These are phyloP conservation scores for Monilinia polystroma DNA, from an alignment of 2,329 filamentous ascomycete genomes.

Conservation along the genomic window DNA sequence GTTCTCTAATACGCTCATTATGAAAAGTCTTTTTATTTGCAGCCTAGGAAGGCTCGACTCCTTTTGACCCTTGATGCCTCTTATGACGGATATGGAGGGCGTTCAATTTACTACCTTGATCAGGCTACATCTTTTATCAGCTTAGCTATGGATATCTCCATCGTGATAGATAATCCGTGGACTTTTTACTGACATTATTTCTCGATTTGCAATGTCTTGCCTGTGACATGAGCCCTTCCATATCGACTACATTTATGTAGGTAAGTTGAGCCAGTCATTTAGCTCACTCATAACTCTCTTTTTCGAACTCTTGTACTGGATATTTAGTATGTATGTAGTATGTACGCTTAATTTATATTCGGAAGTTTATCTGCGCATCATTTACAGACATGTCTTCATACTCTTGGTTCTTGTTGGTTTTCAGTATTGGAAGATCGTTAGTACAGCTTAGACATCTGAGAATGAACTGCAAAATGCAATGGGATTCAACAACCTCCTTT, in stretches of 20 bases:
- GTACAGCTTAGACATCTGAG: not conserved
- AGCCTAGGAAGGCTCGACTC: too few relatives aligned
- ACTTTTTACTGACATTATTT: too few relatives aligned
- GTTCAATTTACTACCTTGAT: not conserved
- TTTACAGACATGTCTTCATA: not conserved
- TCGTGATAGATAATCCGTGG: not conserved
- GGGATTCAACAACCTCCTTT: too few relatives aligned
- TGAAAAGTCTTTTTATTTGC: too few relatives aligned
- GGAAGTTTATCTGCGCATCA: not conserved
- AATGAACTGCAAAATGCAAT: not conserved
- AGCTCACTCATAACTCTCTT: not conserved
- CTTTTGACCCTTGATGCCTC: too few relatives aligned
- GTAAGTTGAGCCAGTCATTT: not conserved
- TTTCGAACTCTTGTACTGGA: not conserved
- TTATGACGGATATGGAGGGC: too few relatives aligned
- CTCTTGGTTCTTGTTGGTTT: not conserved
- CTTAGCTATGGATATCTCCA: not conserved
- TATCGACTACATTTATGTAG: too few relatives aligned
- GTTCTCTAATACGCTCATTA: too few relatives aligned
- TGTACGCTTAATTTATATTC: not conserved
- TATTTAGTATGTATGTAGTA: not conserved
- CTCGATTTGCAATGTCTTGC: not conserved
- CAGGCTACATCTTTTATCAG: not conserved
- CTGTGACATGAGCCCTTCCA: not conserved
- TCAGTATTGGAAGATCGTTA: not conserved